phyloP scores from a whole-genome alignment of 1,284 basidiomycete genomes.

The Phaffia rhodozyma region DNA sequence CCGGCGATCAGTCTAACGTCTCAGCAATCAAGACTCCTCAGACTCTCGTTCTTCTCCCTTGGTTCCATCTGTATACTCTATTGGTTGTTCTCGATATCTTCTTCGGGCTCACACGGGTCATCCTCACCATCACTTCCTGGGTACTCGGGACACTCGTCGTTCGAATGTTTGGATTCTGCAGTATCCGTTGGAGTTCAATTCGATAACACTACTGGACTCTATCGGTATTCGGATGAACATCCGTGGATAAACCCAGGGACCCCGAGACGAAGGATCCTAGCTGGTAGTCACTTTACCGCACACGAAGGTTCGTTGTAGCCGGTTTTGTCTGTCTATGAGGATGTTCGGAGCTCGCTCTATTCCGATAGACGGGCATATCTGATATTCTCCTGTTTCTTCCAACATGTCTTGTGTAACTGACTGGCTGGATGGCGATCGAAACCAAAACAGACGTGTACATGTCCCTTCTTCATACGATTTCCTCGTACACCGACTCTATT shows the following conservation, averaged over 20 bases:
- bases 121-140: not conserved
- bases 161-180: not conserved
- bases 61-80: conserved; percentile 14
- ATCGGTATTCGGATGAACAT: conserved; percentile 2
- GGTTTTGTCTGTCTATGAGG: not conserved
- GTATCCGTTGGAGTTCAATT: not conserved
- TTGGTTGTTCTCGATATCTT: conserved; percentile 9
- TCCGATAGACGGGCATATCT: no score
- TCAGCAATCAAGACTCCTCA: conserved; percentile 9
- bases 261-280: not conserved
- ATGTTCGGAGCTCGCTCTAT: no score
- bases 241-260: conserved; percentile 9
- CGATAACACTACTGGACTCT: not conserved
- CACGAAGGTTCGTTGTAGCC: not conserved
- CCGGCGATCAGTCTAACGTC: conserved; percentile 2
- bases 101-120: not conserved
- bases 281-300: conserved; percentile 8
- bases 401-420: no score
- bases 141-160: not conserved
- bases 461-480: conserved; percentile 13
- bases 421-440: no score
- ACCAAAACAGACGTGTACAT: conserved; percentile 14
- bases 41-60: conserved; percentile 13
- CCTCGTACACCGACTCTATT: not conserved
- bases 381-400: no score